These are phyloP conservation scores for Aureobasidium sp. DNA, from an alignment of 2,329 filamentous ascomycete genomes.

Conservation along the genomic window DNA sequence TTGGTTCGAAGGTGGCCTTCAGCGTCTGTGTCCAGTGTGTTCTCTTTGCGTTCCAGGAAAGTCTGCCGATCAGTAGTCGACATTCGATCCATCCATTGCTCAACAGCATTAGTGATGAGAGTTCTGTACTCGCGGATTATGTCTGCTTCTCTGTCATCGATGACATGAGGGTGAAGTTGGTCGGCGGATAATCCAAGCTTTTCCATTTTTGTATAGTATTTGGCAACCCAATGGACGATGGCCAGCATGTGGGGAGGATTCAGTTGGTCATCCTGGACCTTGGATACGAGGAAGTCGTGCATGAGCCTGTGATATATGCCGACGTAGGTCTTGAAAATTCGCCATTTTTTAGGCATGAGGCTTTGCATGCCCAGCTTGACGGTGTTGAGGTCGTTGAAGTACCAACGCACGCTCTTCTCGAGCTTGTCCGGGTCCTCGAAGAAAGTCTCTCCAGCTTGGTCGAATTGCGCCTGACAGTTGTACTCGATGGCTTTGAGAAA, in stretches of 20 bases:
- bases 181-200: slow-evolving; percentile 75
- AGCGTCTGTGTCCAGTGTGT: slow-evolving; percentile 78
- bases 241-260: slow-evolving; percentile 81
- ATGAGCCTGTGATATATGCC: slow-evolving; percentile 89
- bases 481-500: slow-evolving; percentile 75
- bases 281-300: slow-evolving; percentile 82
- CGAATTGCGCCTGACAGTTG: slow-evolving; percentile 68
- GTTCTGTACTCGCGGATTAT: slow-evolving; percentile 89
- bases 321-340: slow-evolving; percentile 83
- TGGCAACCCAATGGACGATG: slow-evolving; percentile 90
- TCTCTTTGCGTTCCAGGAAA: slow-evolving; percentile 69
- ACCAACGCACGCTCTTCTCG: slow-evolving; percentile 89
- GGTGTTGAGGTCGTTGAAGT: slow-evolving; percentile 93
- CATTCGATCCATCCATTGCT: slow-evolving; percentile 97
- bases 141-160: slow-evolving; percentile 85
- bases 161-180: slow-evolving; percentile 75
- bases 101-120: slow-evolving; percentile 89
- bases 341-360: slow-evolving; percentile 94
- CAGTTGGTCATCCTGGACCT: slow-evolving; percentile 78
- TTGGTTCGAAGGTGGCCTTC: slow-evolving; percentile 89
- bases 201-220: slow-evolving; percentile 93
- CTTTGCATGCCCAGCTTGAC: slow-evolving; percentile 88
- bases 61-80: slow-evolving; percentile 73
- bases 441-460: slow-evolving; percentile 65
- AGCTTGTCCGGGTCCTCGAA: slow-evolving; percentile 74